These are phyloP conservation scores for Fistulinella cinereoalba DNA, from an alignment of 1,284 basidiomycete genomes.

Conservation along the genomic window DNA sequence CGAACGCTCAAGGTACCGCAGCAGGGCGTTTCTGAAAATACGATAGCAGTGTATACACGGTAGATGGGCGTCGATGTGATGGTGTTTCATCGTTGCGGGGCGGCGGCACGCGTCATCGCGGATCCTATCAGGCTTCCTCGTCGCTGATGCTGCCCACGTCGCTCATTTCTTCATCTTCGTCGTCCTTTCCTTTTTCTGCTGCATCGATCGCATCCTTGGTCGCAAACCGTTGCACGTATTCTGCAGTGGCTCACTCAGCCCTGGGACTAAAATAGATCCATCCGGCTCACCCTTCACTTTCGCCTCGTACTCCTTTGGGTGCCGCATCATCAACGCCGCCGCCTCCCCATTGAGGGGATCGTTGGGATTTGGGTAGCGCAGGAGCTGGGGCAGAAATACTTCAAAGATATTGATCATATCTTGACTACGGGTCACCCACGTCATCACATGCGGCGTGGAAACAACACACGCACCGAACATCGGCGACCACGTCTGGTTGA, in stretches of 20 bases:
- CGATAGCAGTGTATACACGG: constrained; percentile 11
- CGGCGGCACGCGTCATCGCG: constrained; percentile 1
- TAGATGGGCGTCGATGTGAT: constrained; percentile 7
- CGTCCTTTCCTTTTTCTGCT: constrained; percentile 55
- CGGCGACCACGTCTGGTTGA: constrained; percentile 99
- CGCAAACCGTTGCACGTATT: constrained; percentile 84
- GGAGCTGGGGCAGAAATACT: constrained; percentile 93
- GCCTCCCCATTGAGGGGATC: constrained; percentile 98
- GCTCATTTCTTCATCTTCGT: constrained; percentile 89
- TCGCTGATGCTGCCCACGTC: constrained; percentile 88
- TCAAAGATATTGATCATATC: constrained; percentile 99
- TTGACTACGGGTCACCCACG: constrained; percentile 32
- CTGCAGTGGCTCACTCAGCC: constrained; percentile 42
- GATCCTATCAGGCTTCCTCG: constrained; percentile 37
- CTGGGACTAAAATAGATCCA: background rate
- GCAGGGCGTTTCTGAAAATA: constrained; percentile 15
- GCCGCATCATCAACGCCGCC: constrained; percentile 93
- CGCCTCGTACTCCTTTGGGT: constrained; percentile 90
- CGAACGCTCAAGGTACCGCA: constrained; percentile 15
- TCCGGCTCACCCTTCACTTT: constrained; percentile 78
- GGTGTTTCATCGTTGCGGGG: constrained; percentile 9
- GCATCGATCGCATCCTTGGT: constrained; percentile 79
- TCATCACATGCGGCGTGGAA: constrained; percentile 2
- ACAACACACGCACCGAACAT: constrained; percentile 78
- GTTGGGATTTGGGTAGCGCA: constrained; percentile 97